Percentiles rank a stretch among this genome's conserved stretches.
These are phyloP conservation scores for Monotropa hypopitys DNA, from an alignment of 179 eudicot genomes.

Conservation along the genomic window DNA sequence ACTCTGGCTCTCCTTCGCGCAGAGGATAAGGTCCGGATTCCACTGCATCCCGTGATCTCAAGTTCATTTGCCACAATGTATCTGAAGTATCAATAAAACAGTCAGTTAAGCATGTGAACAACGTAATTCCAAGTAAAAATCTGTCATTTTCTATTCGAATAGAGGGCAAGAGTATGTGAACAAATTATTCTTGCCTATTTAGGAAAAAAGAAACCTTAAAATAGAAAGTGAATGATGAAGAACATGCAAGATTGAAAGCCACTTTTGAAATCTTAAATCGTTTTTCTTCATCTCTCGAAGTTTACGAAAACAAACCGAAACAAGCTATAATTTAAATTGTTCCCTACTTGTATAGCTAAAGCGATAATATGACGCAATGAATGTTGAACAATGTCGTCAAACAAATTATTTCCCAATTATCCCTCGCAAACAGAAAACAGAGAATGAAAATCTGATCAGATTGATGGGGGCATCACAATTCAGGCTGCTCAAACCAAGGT, in stretches of 20 bases:
- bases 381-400: neutral
- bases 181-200: neutral
- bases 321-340: neutral
- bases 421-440: neutral
- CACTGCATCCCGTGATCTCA: slow-evolving; percentile 54
- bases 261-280: neutral
- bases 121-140: neutral
- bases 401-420: neutral
- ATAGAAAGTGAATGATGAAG: neutral
- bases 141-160: neutral
- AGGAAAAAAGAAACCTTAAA: neutral
- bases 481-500: neutral
- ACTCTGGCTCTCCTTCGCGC: slow-evolving; percentile 96
- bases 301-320: neutral
- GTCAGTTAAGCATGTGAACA: neutral
- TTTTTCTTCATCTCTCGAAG: neutral
- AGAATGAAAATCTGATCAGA: neutral
- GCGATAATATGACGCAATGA: neutral
- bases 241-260: neutral
- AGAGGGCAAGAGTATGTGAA: neutral
- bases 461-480: neutral
- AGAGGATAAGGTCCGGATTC: slow-evolving; percentile 76
- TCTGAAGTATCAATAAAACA: slow-evolving; percentile 29
- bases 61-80: slow-evolving; percentile 63
- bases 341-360: neutral